Evolutionary conservation across 495 filamentous ascomycete species (phyloP), one percentile per base, ranked within the genome.

Genomic region (Penicillium ochrochloron): DNA sequence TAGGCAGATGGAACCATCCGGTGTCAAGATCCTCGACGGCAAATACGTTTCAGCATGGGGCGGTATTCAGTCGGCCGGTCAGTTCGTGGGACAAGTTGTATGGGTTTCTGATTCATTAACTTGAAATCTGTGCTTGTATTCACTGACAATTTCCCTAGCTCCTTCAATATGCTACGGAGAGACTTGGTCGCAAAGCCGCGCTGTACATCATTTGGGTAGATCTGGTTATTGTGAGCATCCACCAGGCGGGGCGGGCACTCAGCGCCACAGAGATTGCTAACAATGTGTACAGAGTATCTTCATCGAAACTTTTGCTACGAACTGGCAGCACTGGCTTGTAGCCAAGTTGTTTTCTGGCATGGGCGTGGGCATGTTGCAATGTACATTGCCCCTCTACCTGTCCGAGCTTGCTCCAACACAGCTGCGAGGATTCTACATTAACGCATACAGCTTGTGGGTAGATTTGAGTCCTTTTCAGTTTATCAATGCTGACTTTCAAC

Each of bases 281-380:
- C 11, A 12, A 19, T 27, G 11, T 21, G 7, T 33, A 31, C 25
- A 75, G 75, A 80, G 77, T 51, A 62, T 78, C 1, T 74, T 79
- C 19, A 72, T 75, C 31, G 78, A 80, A 48, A 69, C 73, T 1
- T 76, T 80, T 37, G 74, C 76, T 2, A 76, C 68, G 4, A 54
- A 59, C 19, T 80, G 78, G 78, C 55, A 73, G 5, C 73, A 76
- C 60, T 80, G 76, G 76, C 73, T 80, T 12, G 73, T 72, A 12
- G 76, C 78, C 1, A 80, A 80, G 46, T 70, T 80, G 2, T 74
- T 80, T 34, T 76, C 76, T 10, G 78, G 78, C 5, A 74, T 76
- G 69, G 78, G 74, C 3, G 78, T 80, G 2, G 78, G 78, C 19
- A 77, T 77, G 74, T 57, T 80, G 25, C 78, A 80, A 52, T 75